A percentile compares a stretch with the other conserved stretches of the same genome.
These are phyloP conservation scores for Xylariaceae sp. DNA, from an alignment of 2,329 filamentous ascomycete genomes.

Conservation along the genomic window DNA sequence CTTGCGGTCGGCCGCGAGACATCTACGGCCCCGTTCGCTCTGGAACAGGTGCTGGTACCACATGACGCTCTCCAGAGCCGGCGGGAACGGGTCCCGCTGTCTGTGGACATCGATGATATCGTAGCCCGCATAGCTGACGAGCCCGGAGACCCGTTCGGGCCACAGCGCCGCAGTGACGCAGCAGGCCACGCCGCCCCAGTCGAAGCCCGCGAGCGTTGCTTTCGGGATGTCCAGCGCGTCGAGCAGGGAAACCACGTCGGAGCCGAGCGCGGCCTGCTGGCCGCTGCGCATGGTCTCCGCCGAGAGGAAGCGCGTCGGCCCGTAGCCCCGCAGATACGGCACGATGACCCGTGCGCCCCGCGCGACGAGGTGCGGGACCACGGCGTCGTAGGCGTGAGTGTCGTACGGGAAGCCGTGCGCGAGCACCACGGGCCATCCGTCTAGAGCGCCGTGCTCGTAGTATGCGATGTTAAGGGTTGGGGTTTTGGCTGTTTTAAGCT, in stretches of 20 bases:
- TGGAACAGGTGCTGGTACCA: conserved; percentile 28
- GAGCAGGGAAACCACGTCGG: conserved; percentile 16
- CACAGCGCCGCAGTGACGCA: conserved; percentile 19
- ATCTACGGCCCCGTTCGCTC: conserved; percentile 22
- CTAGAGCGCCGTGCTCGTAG: conserved; percentile 17
- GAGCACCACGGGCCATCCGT: conserved; percentile 24
- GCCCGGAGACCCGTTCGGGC: conserved; percentile 18
- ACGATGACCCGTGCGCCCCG: conserved; percentile 21
- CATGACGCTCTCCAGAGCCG: conserved; percentile 19
- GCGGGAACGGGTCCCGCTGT: not conserved
- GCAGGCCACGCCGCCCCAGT: conserved; percentile 23
- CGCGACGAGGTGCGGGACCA: conserved; percentile 11
- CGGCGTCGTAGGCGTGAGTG: conserved; percentile 14
- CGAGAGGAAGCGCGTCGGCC: conserved; percentile 15
- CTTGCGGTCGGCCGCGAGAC: conserved; percentile 18
- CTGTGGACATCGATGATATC: conserved; percentile 18
- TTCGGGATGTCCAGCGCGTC: conserved; percentile 14
- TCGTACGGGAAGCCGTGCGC: conserved; percentile 25
- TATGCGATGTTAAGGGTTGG: conserved; percentile 21
- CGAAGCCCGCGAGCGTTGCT: conserved; percentile 22
- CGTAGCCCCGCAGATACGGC: conserved; percentile 21
- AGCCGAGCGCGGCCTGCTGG: conserved; percentile 20
- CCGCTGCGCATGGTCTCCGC: conserved; percentile 15
- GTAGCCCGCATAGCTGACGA: conserved; percentile 25
- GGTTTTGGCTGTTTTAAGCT: conserved; percentile 17